A percentile compares a stretch with the other conserved stretches of the same genome.
phyloP scores from a whole-genome alignment of 1,139 yeast genomes.

The Kurtzmaniella quercitrusa region DNA sequence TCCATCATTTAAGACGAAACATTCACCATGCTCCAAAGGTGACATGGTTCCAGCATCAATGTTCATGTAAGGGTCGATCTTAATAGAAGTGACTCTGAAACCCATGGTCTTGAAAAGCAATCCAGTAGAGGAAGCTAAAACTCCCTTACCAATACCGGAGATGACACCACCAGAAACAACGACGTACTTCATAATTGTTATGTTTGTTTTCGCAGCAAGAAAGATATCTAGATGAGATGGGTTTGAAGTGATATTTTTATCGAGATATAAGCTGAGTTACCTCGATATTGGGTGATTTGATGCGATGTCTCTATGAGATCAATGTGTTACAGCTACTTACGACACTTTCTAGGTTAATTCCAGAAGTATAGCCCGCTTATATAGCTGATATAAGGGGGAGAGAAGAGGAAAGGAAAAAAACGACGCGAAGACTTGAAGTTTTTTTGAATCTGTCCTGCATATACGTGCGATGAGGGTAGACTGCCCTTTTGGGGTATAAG shows the following conservation, averaged over 20 bases:
- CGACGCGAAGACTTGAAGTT: slow-evolving; percentile 4
- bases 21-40: slow-evolving; percentile 98
- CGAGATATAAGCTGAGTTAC: too few relatives aligned
- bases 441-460: slow-evolving; percentile 12
- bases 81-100: slow-evolving; percentile 90
- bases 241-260: too few relatives aligned
- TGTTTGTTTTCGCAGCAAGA: too few relatives aligned
- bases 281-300: too few relatives aligned
- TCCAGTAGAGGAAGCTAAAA: slow-evolving; percentile 95
- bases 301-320: too few relatives aligned
- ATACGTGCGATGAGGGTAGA: slow-evolving; percentile 14
- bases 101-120: slow-evolving; percentile 91
- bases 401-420: slow-evolving; percentile 22
- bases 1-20: slow-evolving; percentile 96
- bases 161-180: slow-evolving; percentile 99
- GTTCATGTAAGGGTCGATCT: slow-evolving; percentile 98
- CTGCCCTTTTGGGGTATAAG: slow-evolving; percentile 22
- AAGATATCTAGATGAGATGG: too few relatives aligned
- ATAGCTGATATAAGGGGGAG: slow-evolving; percentile 47
- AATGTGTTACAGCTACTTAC: background rate
- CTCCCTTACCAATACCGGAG: slow-evolving; percentile 99
- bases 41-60: slow-evolving; percentile 99
- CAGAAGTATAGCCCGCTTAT: slow-evolving; percentile 41
- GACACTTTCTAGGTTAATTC: background rate
- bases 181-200: slow-evolving; percentile 89